Evolutionary conservation across 2,329 filamentous ascomycete genomes (phyloP).

Genomic region (Didymosphaeria variabile): DNA sequence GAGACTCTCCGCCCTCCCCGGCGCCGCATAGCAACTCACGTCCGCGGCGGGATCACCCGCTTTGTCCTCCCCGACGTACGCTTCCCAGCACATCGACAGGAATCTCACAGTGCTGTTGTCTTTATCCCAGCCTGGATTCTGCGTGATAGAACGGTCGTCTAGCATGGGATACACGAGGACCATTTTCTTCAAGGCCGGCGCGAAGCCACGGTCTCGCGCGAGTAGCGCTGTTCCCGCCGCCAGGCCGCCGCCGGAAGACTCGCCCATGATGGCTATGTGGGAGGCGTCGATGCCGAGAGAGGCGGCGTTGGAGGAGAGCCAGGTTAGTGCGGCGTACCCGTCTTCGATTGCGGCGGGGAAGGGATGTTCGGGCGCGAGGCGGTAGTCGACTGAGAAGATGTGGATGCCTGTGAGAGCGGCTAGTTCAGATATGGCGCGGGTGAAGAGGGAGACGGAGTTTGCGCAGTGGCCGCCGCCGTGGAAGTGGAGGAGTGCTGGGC

Average conservation of each 20-base stretch:
- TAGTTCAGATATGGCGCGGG: slow-evolving; percentile 6
- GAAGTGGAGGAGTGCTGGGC: slow-evolving; percentile 8
- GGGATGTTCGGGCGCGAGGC: slow-evolving; percentile 22
- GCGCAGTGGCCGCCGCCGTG: slow-evolving; percentile 54
- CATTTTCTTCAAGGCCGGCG: slow-evolving; percentile 52
- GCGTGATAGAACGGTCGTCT: slow-evolving; percentile 52
- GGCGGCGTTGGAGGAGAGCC: slow-evolving; percentile 49
- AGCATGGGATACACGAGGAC: slow-evolving; percentile 61
- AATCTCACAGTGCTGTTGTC: slow-evolving; percentile 36
- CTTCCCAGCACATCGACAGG: slow-evolving; percentile 18
- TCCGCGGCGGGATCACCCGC: slow-evolving; percentile 6
- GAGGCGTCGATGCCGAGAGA: slow-evolving; percentile 52
- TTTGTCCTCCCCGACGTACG: slow-evolving; percentile 25
- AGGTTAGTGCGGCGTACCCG: slow-evolving; percentile 53
- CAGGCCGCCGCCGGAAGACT: slow-evolving; percentile 56
- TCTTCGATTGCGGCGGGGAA: slow-evolving; percentile 37
- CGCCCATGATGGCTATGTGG: slow-evolving; percentile 55
- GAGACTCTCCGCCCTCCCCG: slow-evolving; percentile 43
- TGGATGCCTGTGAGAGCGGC: slow-evolving; percentile 40
- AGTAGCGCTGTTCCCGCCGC: slow-evolving; percentile 52
- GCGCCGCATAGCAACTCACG: slow-evolving; percentile 35
- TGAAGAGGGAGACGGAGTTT: slow-evolving; percentile 35
- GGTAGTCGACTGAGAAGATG: slow-evolving; percentile 24
- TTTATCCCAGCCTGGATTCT: slow-evolving; percentile 31
- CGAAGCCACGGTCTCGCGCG: slow-evolving; percentile 46